Evolutionary conservation across 1,284 basidiomycete genomes (phyloP).

Genomic region (Vanrija sp.): DNA sequence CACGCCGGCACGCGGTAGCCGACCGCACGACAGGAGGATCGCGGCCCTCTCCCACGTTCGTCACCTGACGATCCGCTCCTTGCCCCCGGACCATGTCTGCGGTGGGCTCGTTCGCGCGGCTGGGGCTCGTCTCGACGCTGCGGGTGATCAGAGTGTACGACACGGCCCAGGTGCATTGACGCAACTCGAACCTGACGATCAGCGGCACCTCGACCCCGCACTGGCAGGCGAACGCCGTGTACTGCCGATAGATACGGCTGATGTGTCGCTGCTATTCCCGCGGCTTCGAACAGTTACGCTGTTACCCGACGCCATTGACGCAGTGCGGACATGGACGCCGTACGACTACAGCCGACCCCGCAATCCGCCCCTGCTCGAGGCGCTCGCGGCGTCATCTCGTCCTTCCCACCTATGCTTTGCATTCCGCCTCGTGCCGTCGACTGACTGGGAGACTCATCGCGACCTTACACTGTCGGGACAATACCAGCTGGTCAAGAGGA

Average conservation of each 20-base stretch:
- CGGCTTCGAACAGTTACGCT: slow-evolving; percentile 17
- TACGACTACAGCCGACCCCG: slow-evolving; percentile 16
- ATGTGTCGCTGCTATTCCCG: slow-evolving; percentile 13
- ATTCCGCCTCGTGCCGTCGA: slow-evolving; percentile 22
- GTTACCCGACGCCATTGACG: slow-evolving; percentile 21
- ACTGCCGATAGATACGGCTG: neutral
- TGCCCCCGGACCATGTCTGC: slow-evolving; percentile 11
- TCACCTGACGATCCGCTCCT: slow-evolving; percentile 13
- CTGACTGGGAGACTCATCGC: slow-evolving; percentile 27
- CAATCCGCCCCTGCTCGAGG: slow-evolving; percentile 24
- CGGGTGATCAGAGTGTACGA: no score
- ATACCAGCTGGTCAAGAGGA: slow-evolving; percentile 22
- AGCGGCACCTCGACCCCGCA: neutral
- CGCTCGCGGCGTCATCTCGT: slow-evolving; percentile 7
- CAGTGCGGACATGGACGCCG: slow-evolving; percentile 25
- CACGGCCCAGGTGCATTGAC: no score
- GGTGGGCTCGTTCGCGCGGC: neutral
- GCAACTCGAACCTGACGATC: neutral
- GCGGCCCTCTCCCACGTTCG: slow-evolving; percentile 7
- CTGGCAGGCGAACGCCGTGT: neutral
- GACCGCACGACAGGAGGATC: slow-evolving; percentile 7
- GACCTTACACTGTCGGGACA: slow-evolving; percentile 18
- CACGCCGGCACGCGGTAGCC: neutral
- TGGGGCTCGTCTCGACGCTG: neutral
- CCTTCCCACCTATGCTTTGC: slow-evolving; percentile 22